Evolutionary conservation across 805 yeast genomes (phyloP), one percentile per base, ranked within the genome.

Genomic region (Candida ipomoeae): DNA sequence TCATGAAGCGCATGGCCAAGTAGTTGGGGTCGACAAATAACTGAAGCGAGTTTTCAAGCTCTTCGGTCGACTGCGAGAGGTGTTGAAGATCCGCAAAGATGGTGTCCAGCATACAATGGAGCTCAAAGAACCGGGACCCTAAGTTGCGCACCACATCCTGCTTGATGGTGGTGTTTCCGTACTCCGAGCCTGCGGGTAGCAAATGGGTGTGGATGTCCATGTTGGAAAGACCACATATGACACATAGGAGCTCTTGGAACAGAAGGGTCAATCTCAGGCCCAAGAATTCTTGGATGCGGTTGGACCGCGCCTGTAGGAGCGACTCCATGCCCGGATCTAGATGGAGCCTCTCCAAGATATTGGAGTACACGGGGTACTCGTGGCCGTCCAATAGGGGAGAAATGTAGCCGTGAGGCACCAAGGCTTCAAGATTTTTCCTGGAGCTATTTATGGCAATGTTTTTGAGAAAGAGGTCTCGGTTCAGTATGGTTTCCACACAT

Each of bases 1-100:
- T 64, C 77, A 73, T 72, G 52, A 69, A 68, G 21, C 52, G 58
- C 11, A 68, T 57, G 15, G 69, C 41, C 23, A 55, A 48, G 3
- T 38, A 21, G 6, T 49, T 49, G 6, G 62, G 58, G 46, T 62
- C 56, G 21, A 51, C 48, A 32, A 68, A 61, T 38, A 60, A 38
- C 8, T 51, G 50, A 33, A 69, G 53, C 39, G 62, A 62, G 21
- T 56, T 53, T 32, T 61, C 58, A 7, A 73, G 49, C 6, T 71
- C 75, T 2, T 49, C 54, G 15, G 56, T 51, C 2, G 71, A 60
- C 14, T 62, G 50, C 1, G 77, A 61, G 8, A 73, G 60, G 51
- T 64, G 65, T 34, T 61, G 60, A 14, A 59, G 52, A 44, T 64
- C 64, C 1, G 64, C 56, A 50, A 71, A 73, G 6, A 69, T 60